Evolutionary conservation across 805 yeast species (phyloP).

Genomic region (Candida ipomoeae): DNA sequence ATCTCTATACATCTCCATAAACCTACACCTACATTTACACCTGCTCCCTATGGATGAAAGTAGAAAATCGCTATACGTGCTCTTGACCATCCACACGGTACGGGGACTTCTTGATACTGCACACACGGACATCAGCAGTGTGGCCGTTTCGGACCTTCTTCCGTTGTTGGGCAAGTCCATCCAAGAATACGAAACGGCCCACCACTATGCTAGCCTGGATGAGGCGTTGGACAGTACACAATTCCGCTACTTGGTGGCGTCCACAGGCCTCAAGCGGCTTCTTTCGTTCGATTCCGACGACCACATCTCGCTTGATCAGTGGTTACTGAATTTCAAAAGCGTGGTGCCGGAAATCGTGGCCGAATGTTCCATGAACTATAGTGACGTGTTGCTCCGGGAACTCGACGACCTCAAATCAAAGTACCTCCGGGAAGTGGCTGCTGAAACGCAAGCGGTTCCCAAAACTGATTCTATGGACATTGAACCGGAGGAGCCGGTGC

Average conservation of each 20-base stretch:
- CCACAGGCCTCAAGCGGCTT: conserved; percentile 1
- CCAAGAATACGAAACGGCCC: neutral
- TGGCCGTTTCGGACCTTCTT: neutral
- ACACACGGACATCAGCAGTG: neutral
- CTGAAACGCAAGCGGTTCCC: neutral
- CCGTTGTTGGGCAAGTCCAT: neutral
- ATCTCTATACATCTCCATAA: too few relatives aligned
- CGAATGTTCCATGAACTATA: conserved; percentile 11
- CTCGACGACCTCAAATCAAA: conserved; percentile 9
- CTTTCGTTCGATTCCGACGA: neutral
- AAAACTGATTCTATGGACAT: neutral
- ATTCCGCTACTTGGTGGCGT: conserved; percentile 1
- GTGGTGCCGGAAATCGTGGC: conserved; percentile 10
- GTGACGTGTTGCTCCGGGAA: conserved; percentile 7
- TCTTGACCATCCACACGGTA: neutral
- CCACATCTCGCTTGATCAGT: neutral
- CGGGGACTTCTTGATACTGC: neutral
- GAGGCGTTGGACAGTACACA: neutral
- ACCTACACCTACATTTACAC: too few relatives aligned
- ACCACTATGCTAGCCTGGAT: neutral
- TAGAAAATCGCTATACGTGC: conserved; percentile 2
- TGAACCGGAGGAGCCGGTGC: neutral
- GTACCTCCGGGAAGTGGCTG: neutral
- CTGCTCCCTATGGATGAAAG: neutral
- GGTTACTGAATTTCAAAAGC: neutral